Evolutionary conservation across 2,329 filamentous ascomycete genomes (phyloP), one percentile per base, ranked within the genome.

Genomic region (Aphanocladium album): DNA sequence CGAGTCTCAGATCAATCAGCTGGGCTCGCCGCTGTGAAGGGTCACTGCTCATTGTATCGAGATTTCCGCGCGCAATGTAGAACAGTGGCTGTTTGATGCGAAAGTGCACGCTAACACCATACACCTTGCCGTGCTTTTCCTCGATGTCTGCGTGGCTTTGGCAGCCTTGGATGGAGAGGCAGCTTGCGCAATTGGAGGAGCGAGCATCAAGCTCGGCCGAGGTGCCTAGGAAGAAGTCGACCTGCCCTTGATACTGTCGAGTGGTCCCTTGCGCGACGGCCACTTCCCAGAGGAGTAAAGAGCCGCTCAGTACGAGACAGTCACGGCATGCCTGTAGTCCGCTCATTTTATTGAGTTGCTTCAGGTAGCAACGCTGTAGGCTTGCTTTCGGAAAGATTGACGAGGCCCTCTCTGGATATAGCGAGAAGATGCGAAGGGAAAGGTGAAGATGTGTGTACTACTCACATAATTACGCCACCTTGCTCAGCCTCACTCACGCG

Each of bases 171-270:
- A 62, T 51, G 14, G 49, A 62, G 41, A 12, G n/a, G 17, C 60
- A 62, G 39, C 60, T 59, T 2, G 16, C 33, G 35, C 60, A 62
- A 4, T 23, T 9, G 1, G 47, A 41, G 11, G n/a, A 27, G 16
- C 54, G 55, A 21, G 19, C 30, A 9, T 58, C 46, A 14, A 62
- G 47, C n/a, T 62, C 60, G 14, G 33, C 41, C 14, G 55, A 35
- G 37, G 54, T 53, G 8, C 60, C 60, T 5, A 62, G 33, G 17
- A 43, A 53, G 41, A 53, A 58, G 49, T 62, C 41, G 47, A 37
- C 19, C 17, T 17, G 21, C 16, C 51, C 59, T 19, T 16, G 59
- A 19, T 56, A 61, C 25, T 55, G 53, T 9, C 25, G 9, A 3
- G 27, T 30, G 17, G 53, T 55, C 23, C 39, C 41, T 46, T 46